Base-by-base conservation (phyloP, 257 asterid genomes). In the Oldenlandia corymbosa region DNA sequence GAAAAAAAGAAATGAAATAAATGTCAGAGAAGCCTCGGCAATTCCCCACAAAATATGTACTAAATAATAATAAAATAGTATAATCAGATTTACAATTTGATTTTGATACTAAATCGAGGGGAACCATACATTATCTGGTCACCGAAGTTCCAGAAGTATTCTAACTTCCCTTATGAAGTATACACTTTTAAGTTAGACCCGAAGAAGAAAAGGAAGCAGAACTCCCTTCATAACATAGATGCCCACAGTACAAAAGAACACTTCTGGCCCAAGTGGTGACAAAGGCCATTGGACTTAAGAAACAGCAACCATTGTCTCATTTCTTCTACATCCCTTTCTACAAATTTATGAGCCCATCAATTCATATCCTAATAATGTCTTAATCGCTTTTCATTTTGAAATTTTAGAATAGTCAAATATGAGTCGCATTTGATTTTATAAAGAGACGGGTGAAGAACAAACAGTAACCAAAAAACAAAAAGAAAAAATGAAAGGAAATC, bases 131-230 rank as follows among this genome's bases (percentile, higher is more conserved):
- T 13, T 32, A 46, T 21, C 56, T 50, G 21, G 26, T 47, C 36
- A 34, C 20, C 6, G 24, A 28, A 52, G 36, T 48, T 23, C 18
- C 26, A 59, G 12, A 51, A 17, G 23, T 12, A 45, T 18, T 17
- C 24, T 66, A 32, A 49, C 52, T 63, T 48, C 58, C 58, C 51
- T 46, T 5, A n/a, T 5, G 32, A 51, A 30, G 47, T 5, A 42
- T 54, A 17, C 42, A 41, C 46, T 65, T 27, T 65, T 21, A 39
- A 32, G 6, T 66, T 23, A 41, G 24, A 11, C 21, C 2, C 32
- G n/a, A 34, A 48, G 18, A 11, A 28, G 27, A 24, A 46, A 49
- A 49, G 18, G n/a, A 11, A 59, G 24, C 2, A 7, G 39, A 47
- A 39, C 24, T 24, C 16, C n/a, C 45, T 52, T 39, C 42, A n/a